Evolutionary conservation across 768 basidiomycete genomes (phyloP).

Genomic region (Leccinum arenicola): DNA sequence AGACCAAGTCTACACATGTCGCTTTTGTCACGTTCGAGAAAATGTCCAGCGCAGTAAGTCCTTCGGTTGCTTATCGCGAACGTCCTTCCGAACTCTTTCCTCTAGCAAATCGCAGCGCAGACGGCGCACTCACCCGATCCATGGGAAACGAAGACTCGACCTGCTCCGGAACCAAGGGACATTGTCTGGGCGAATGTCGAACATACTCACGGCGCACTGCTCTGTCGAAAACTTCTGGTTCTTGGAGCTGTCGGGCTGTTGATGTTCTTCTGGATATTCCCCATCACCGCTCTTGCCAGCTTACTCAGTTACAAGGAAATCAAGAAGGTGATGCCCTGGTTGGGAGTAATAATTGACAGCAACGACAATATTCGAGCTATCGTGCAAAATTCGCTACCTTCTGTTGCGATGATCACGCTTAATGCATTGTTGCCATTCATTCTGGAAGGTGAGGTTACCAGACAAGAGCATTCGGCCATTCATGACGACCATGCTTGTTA

Average conservation of each 20-base stretch:
- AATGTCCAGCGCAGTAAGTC: conserved; percentile 83
- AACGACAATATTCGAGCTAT: conserved; percentile 80
- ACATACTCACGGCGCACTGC: conserved; percentile 53
- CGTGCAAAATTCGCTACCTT: conserved; percentile 93
- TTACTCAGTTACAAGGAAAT: conserved; percentile 93
- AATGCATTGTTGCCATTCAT: conserved; percentile 89
- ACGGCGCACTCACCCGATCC: conserved; percentile 72
- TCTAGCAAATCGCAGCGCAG: conserved; percentile 85
- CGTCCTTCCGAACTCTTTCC: background rate
- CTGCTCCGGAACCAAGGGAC: conserved; percentile 92
- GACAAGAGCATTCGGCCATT: background rate
- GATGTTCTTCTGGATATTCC: conserved; percentile 90
- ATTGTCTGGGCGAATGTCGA: conserved; percentile 93
- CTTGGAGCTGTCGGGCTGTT: conserved; percentile 65
- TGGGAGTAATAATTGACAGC: conserved; percentile 79
- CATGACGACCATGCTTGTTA: conserved; percentile 30
- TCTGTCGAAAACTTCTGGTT: conserved; percentile 71
- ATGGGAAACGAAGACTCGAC: conserved; percentile 60
- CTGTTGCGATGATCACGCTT: conserved; percentile 83
- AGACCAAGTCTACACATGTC: conserved; percentile 76
- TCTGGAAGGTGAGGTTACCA: conserved; percentile 63
- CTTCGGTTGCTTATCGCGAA: background rate
- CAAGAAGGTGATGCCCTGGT: conserved; percentile 84
- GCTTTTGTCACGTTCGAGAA: conserved; percentile 98
- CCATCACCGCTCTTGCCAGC: conserved; percentile 82